Evolutionary conservation across 2,329 filamentous ascomycete genomes (phyloP).

Genomic region (Diaporthe longicolla): DNA sequence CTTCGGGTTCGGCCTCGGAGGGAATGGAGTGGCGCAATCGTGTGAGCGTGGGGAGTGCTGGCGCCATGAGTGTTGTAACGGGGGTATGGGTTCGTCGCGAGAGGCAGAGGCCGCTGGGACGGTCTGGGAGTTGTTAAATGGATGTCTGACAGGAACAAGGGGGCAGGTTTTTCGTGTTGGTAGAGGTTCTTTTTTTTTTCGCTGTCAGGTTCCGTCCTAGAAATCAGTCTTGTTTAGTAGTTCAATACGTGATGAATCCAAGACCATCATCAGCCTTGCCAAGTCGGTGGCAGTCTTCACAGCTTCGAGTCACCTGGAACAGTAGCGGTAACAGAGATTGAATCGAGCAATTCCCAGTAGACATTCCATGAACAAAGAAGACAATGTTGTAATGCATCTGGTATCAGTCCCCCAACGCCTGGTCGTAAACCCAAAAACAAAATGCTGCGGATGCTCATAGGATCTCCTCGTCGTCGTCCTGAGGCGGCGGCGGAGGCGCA

Average conservation of each 20-base stretch:
- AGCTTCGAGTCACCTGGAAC: not conserved
- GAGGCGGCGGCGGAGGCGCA: constrained; percentile 6
- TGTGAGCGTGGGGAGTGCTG: not conserved
- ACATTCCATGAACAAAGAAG: not conserved
- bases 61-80: not conserved
- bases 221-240: not conserved
- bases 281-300: not conserved
- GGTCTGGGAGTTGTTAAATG: not conserved
- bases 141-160: not conserved
- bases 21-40: too few relatives aligned
- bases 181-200: not conserved
- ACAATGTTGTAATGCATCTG: constrained; percentile 36
- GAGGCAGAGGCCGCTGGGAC: not conserved
- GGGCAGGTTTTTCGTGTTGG: too few relatives aligned
- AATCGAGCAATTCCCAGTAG: not conserved
- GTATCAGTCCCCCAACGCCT: constrained; percentile 42
- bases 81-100: not conserved
- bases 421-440: constrained; percentile 29
- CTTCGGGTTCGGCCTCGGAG: not conserved
- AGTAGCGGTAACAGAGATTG: not conserved
- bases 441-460: constrained; percentile 36
- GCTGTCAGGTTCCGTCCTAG: not conserved
- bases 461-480: constrained; percentile 41
- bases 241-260: not conserved
- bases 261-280: not conserved